These are phyloP conservation scores for Bipolaris gigantea DNA, from an alignment of 2,329 filamentous ascomycete genomes.

Conservation along the genomic window DNA sequence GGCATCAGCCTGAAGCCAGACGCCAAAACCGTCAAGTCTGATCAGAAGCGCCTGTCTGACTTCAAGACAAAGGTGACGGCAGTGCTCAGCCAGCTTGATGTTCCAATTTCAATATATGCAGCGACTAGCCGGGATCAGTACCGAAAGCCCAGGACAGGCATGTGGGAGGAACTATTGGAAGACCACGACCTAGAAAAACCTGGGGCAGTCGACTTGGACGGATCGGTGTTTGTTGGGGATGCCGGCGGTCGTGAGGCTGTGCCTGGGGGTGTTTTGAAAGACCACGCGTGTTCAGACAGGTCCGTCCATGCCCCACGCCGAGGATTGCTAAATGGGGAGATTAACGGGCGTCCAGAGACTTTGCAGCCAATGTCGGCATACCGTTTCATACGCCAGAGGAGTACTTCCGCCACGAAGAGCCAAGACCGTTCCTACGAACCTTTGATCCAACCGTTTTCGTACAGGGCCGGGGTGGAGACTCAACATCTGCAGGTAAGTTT, in stretches of 20 bases:
- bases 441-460: slow-evolving; percentile 66
- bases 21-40: slow-evolving; percentile 67
- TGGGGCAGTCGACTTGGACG: slow-evolving; percentile 65
- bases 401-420: slow-evolving; percentile 73
- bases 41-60: slow-evolving; percentile 69
- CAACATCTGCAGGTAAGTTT: slow-evolving; percentile 40
- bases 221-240: slow-evolving; percentile 87
- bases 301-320: slow-evolving; percentile 33
- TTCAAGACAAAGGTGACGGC: slow-evolving; percentile 80
- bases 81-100: slow-evolving; percentile 69
- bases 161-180: slow-evolving; percentile 74
- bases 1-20: slow-evolving; percentile 75
- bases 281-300: slow-evolving; percentile 64
- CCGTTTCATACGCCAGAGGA: slow-evolving; percentile 86
- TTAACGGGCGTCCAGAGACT: slow-evolving; percentile 55
- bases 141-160: slow-evolving; percentile 83
- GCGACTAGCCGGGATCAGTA: slow-evolving; percentile 81
- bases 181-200: slow-evolving; percentile 54
- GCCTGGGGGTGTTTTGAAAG: slow-evolving; percentile 49
- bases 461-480: slow-evolving; percentile 23
- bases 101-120: slow-evolving; percentile 81
- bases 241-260: slow-evolving; percentile 61
- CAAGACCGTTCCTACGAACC: slow-evolving; percentile 66
- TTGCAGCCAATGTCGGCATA: slow-evolving; percentile 83
- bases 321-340: slow-evolving; percentile 12